Percentiles rank a stretch among this genome's conserved stretches.
Conservation (phyloP, 495 filamentous ascomycete genomes). For the Penicillium samsonianum region DNA sequence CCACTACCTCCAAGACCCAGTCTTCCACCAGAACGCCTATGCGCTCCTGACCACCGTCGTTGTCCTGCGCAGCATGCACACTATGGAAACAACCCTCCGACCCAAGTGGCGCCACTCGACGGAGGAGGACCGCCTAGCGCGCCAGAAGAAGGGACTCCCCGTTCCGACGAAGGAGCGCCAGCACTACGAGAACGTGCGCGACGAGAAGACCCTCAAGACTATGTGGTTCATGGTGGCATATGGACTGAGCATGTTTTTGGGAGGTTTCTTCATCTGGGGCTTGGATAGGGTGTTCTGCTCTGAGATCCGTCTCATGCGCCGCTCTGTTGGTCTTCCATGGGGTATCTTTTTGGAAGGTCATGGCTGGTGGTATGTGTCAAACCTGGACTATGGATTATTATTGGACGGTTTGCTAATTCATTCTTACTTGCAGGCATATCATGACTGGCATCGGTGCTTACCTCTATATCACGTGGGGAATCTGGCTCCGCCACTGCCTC, state of each 20-base stretch:
- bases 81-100: conserved; percentile 82
- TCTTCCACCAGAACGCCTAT: conserved; percentile 90
- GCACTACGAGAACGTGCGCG: conserved; percentile 53
- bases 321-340: conserved; percentile 81
- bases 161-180: conserved; percentile 45
- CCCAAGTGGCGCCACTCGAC: conserved; percentile 51
- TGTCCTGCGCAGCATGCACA: conserved; percentile 78
- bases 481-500: conserved; percentile 81
- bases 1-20: conserved; percentile 87
- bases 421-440: conserved; percentile 52
- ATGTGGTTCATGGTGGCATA: conserved; percentile 77
- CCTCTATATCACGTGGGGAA: conserved; percentile 81
- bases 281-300: conserved; percentile 82
- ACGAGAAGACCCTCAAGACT: conserved; percentile 59
- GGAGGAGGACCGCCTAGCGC: conserved; percentile 46
- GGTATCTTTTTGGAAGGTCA: conserved; percentile 88
- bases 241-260: conserved; percentile 75
- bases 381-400: conserved; percentile 8
- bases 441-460: conserved; percentile 74
- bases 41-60: conserved; percentile 76
- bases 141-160: conserved; percentile 41
- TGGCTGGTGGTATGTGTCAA: conserved; percentile 86
- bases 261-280: conserved; percentile 84
- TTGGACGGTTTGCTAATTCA: conserved; percentile 9
- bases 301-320: conserved; percentile 68